phyloP scores from a whole-genome alignment of 2,329 filamentous ascomycete genomes.

The Helotiales sp. region DNA sequence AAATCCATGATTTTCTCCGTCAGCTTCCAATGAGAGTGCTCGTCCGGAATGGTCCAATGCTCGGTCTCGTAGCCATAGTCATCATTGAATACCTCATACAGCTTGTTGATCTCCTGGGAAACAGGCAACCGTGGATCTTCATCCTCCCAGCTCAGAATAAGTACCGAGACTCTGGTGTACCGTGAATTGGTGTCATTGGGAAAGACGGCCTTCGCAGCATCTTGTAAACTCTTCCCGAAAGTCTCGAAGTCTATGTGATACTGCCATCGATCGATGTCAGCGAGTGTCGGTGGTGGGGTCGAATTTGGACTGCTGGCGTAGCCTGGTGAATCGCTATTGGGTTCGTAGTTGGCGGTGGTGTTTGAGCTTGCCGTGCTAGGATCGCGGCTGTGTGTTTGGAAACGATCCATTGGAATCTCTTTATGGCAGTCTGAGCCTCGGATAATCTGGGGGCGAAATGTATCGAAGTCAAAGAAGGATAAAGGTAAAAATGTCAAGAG shows the following conservation, averaged over 20 bases:
- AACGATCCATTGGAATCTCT: too few species aligned
- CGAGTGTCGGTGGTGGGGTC: constrained; percentile 9
- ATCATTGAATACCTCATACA: constrained; percentile 56
- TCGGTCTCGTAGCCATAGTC: constrained; percentile 58
- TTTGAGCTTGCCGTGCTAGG: not conserved
- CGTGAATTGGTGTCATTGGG: constrained; percentile 55
- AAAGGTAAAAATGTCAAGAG: not conserved
- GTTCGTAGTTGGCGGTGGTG: not conserved
- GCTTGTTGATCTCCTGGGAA: constrained; percentile 49
- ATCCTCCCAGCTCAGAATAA: constrained; percentile 61
- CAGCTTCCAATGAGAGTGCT: constrained; percentile 56
- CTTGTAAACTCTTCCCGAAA: constrained; percentile 48
- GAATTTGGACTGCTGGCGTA: constrained; percentile 12
- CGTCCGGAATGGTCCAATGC: constrained; percentile 57
- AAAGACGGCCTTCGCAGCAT: constrained; percentile 64
- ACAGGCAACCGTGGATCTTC: constrained; percentile 44
- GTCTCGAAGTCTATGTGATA: constrained; percentile 19
- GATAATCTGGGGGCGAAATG: not conserved
- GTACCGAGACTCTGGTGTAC: constrained; percentile 55
- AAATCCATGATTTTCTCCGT: constrained; percentile 56
- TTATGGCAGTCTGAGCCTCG: not conserved
- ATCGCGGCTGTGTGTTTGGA: not conserved
- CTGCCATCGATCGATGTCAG: constrained; percentile 11
- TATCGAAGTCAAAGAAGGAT: not conserved
- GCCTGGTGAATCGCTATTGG: not conserved